phyloP scores from a whole-genome alignment of 116 monocot species.

The Cymodocea nodosa region DNA sequence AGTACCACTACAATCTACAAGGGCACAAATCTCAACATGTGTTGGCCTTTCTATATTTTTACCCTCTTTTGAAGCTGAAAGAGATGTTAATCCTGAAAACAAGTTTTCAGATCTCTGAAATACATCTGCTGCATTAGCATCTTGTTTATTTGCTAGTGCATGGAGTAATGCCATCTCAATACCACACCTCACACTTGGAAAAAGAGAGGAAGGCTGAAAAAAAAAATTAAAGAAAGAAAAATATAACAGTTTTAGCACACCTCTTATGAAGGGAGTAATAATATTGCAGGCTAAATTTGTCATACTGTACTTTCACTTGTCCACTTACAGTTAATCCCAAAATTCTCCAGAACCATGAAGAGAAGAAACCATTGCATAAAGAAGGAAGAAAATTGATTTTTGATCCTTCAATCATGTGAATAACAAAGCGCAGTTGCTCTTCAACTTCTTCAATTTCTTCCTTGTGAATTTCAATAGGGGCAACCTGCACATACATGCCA shows the following conservation, averaged over 20 bases:
- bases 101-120: constrained; percentile 21
- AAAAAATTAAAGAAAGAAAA: constrained; percentile 3
- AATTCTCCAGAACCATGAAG: constrained; percentile 67
- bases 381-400: constrained; percentile 46
- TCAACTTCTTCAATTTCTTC: constrained; percentile 70
- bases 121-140: constrained; percentile 24
- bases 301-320: not conserved
- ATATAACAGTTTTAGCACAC: not conserved
- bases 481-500: constrained; percentile 35
- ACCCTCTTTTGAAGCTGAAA: constrained; percentile 6
- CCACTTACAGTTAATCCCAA: constrained; percentile 67
- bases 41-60: constrained; percentile 8
- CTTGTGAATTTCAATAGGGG: constrained; percentile 73
- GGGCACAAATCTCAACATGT: constrained; percentile 62
- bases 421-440: constrained; percentile 70
- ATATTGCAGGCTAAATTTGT: not conserved
- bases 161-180: constrained; percentile 88
- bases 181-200: constrained; percentile 91
- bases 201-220: constrained; percentile 66
- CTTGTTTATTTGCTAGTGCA: constrained; percentile 45
- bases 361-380: constrained; percentile 56
- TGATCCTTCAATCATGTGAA: constrained; percentile 55
- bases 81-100: constrained; percentile 4
- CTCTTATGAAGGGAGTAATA: not conserved
- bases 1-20: constrained; percentile 70